A percentile compares a stretch with the other conserved stretches of the same genome.
These are phyloP conservation scores for Musa beccarii DNA, from an alignment of 176 grass and related monocot species.

Conservation along the genomic window DNA sequence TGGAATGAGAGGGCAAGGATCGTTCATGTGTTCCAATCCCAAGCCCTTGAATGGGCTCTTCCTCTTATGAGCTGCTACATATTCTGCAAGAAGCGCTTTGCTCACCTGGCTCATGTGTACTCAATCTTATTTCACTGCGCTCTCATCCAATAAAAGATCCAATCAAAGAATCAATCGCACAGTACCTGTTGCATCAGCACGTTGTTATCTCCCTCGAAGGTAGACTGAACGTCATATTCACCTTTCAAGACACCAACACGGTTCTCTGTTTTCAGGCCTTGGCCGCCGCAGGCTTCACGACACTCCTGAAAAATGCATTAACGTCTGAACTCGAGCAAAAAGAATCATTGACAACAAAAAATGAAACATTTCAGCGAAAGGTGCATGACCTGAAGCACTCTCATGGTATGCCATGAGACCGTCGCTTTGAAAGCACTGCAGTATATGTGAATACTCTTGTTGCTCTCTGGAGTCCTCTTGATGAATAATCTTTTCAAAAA, in stretches of 20 bases:
- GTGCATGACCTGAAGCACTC: constrained; percentile 54
- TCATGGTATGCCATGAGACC: constrained; percentile 91
- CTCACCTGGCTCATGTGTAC: constrained; percentile 56
- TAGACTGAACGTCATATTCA: constrained; percentile 94
- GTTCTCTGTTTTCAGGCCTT: constrained; percentile 94
- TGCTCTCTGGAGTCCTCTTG: constrained; percentile 61
- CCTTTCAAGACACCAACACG: constrained; percentile 77
- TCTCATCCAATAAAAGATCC: neutral
- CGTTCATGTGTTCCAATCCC: constrained; percentile 89
- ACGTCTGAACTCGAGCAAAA: constrained; percentile 5
- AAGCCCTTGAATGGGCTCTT: constrained; percentile 58
- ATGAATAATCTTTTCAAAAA: constrained; percentile 74
- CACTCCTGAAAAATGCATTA: constrained; percentile 54
- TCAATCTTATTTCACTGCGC: constrained; percentile 2
- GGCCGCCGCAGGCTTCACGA: constrained; percentile 83
- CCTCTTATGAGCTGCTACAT: constrained; percentile 50
- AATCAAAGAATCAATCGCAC: constrained; percentile 6
- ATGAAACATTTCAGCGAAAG: neutral
- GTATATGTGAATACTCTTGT: constrained; percentile 76
- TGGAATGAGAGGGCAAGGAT: constrained; percentile 57
- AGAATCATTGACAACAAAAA: neutral
- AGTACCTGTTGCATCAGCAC: constrained; percentile 89
- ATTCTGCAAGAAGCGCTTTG: constrained; percentile 80
- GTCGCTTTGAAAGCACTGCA: constrained; percentile 91
- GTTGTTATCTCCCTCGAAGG: constrained; percentile 98